Evolutionary conservation across 768 basidiomycete genomes (phyloP).

Genomic region (Tylopilus rubrobrunneus): DNA sequence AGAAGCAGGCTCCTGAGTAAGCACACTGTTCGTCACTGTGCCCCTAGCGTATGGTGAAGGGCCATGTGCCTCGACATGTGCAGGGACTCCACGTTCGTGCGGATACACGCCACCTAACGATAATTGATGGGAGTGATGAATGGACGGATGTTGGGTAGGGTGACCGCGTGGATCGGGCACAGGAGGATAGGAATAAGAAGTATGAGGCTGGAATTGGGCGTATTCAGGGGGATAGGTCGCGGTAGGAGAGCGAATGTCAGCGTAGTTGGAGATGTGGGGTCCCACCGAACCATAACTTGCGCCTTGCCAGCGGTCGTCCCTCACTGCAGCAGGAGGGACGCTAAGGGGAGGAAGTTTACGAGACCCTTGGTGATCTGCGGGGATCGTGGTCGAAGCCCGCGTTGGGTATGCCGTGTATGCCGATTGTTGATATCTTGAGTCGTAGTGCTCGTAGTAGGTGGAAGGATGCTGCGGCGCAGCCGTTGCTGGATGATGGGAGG

Average conservation of each 20-base stretch:
- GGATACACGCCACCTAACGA: conserved; percentile 26
- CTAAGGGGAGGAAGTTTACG: conserved; percentile 57
- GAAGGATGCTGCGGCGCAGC: conserved; percentile 48
- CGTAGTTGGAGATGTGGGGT: conserved; percentile 34
- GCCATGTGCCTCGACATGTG: conserved; percentile 36
- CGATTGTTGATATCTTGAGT: conserved; percentile 41
- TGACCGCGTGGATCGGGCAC: conserved; percentile 37
- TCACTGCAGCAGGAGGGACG: conserved; percentile 39
- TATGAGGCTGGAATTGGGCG: conserved; percentile 40
- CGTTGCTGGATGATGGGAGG: conserved; percentile 18
- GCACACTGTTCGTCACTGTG: conserved; percentile 26
- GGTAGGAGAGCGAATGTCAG: conserved; percentile 59
- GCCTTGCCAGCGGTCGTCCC: conserved; percentile 48
- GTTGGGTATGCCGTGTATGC: conserved; percentile 46
- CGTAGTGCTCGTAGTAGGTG: conserved; percentile 53
- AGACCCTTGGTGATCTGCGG: conserved; percentile 46
- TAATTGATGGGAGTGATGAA: conserved; percentile 29
- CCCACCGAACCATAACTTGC: conserved; percentile 35
- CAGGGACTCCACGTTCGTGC: conserved; percentile 35
- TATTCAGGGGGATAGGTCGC: conserved; percentile 59
- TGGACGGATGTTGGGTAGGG: conserved; percentile 20
- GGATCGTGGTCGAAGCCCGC: conserved; percentile 47
- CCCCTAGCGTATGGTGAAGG: conserved; percentile 53
- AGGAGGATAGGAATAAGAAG: conserved; percentile 31
- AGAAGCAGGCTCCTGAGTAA: conserved; percentile 32